Conservation (phyloP, 768 basidiomycete species). For the Auricularia sp. region DNA sequence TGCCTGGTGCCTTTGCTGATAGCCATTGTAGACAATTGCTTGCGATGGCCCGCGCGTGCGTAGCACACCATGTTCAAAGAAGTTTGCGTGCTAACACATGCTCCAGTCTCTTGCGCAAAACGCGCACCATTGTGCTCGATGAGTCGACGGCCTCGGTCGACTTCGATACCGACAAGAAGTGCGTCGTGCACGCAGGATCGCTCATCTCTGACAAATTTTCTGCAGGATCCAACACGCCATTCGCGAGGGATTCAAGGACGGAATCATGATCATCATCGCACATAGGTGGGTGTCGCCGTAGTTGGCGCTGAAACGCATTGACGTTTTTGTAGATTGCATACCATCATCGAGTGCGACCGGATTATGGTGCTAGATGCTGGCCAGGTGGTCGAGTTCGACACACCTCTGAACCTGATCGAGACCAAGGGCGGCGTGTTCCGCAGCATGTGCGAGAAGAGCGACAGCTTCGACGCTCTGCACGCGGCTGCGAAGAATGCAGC, state of each 20-base stretch:
- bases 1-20: too few species aligned
- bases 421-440: constrained; percentile 59
- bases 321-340: constrained; percentile 12
- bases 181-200: constrained; percentile 5
- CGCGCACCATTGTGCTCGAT: constrained; percentile 17
- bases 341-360: constrained; percentile 27
- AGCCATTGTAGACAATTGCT: constrained; percentile 19
- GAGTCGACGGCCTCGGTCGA: constrained; percentile 6
- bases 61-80: neutral
- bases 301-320: neutral
- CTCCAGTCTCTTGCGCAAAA: constrained; percentile 11
- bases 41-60: constrained; percentile 16
- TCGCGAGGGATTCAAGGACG: constrained; percentile 24
- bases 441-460: constrained; percentile 72
- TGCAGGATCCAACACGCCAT: constrained; percentile 29
- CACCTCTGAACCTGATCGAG: constrained; percentile 55
- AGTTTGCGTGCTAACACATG: constrained; percentile 29
- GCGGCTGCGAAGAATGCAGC: neutral
- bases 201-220: constrained; percentile 4
- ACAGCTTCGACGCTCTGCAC: neutral
- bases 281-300: constrained; percentile 9
- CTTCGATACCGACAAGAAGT: neutral
- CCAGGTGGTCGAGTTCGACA: constrained; percentile 72
- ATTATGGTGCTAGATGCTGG: constrained; percentile 46
- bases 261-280: constrained; percentile 50